Evolutionary conservation across 176 grass and related monocot species (phyloP).

Genomic region (Rhynchospora pubera): DNA sequence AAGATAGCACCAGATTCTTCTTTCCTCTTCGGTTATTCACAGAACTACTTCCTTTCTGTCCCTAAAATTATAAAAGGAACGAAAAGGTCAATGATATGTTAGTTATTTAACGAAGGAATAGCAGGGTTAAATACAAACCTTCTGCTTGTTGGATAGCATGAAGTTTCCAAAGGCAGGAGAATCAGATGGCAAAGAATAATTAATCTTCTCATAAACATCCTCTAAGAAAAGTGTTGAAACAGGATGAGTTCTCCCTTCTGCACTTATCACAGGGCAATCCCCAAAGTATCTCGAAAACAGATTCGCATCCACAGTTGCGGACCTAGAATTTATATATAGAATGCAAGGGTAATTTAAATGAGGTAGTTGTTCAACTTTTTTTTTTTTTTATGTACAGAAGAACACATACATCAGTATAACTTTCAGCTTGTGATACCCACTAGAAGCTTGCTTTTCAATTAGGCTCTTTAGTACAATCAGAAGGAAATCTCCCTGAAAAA

Average conservation of each 20-base stretch:
- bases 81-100: conserved; percentile 11
- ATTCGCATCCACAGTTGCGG: conserved; percentile 86
- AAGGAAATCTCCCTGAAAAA: conserved; percentile 75
- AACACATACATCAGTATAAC: conserved; percentile 87
- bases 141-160: conserved; percentile 43
- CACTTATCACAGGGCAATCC: conserved; percentile 80
- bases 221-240: conserved; percentile 86
- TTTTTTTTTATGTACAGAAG: conserved; percentile 9
- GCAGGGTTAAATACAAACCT: conserved; percentile 30
- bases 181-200: conserved; percentile 82
- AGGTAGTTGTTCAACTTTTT: conserved; percentile 2
- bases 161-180: conserved; percentile 73
- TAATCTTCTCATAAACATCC: conserved; percentile 85
- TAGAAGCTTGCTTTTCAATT: conserved; percentile 62
- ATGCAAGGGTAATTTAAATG: not conserved
- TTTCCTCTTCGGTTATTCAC: conserved; percentile 89
- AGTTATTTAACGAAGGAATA: conserved; percentile 1
- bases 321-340: conserved; percentile 53
- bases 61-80: conserved; percentile 33
- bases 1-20: conserved; percentile 89
- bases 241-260: conserved; percentile 94
- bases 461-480: conserved; percentile 85
- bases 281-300: conserved; percentile 87
- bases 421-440: conserved; percentile 58
- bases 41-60: conserved; percentile 60